Evolutionary conservation across 768 basidiomycete species (phyloP).

Genomic region (Termitomyces heimii): DNA sequence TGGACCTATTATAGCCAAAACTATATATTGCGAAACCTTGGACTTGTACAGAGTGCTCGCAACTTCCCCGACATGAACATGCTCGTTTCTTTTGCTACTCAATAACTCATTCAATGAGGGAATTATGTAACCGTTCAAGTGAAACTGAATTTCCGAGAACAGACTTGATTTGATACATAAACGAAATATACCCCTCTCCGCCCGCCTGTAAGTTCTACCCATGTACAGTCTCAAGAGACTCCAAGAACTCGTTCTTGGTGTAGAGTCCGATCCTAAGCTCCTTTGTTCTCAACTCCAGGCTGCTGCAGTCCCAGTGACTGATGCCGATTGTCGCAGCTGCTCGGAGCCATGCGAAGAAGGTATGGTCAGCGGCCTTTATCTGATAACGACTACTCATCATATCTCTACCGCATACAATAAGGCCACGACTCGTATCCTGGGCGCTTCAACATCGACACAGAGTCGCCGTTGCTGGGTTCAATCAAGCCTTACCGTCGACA

Average conservation of each 20-base stretch:
- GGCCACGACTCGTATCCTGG: slow-evolving; percentile 72
- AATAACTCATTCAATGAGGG: background rate
- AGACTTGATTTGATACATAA: slow-evolving; percentile 19
- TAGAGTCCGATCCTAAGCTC: slow-evolving; percentile 29
- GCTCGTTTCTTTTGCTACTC: background rate
- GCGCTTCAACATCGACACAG: slow-evolving; percentile 74
- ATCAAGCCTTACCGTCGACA: slow-evolving; percentile 82
- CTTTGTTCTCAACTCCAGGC: slow-evolving; percentile 47
- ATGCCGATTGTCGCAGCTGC: slow-evolving; percentile 68
- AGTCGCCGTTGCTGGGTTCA: slow-evolving; percentile 77
- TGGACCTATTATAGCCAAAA: background rate
- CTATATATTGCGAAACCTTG: background rate
- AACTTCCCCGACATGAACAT: background rate
- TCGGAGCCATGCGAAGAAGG: slow-evolving; percentile 75
- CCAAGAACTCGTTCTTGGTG: slow-evolving; percentile 35
- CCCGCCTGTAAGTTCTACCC: slow-evolving; percentile 6
- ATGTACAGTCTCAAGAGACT: slow-evolving; percentile 37
- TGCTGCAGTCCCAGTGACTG: slow-evolving; percentile 57
- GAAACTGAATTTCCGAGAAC: background rate
- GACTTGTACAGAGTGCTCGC: background rate
- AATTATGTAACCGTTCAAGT: background rate
- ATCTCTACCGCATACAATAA: slow-evolving; percentile 17
- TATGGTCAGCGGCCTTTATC: slow-evolving; percentile 19
- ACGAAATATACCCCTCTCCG: slow-evolving; percentile 4
- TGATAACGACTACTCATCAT: slow-evolving; percentile 21